Evolutionary conservation across 441 rosid genomes (phyloP), one percentile per base, ranked within the genome.

Genomic region (Flueggea neowawraea): DNA sequence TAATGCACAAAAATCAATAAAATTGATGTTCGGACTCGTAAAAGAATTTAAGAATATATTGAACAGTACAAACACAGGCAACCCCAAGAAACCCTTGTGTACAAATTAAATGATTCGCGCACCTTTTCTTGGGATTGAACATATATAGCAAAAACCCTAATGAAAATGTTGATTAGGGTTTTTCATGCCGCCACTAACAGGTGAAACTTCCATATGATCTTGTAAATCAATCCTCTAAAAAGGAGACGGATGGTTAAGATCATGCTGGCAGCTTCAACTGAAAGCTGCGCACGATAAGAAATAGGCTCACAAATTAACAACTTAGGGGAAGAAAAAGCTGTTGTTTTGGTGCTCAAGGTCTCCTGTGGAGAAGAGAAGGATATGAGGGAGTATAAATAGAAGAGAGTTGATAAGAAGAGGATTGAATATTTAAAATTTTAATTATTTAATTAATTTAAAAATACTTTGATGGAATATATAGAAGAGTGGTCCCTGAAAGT

Each of bases 221-320:
- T 22, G 2, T 22, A 22, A 71, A 76, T 76, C 82, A 64, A 69
- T 64, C 72, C 86, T 73, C 80, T 6, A 33, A 39, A 11, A 39
- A 53, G 59, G 66, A 75, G 72, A 16, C 71, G 32, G 1, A 22
- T 78, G 54, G 80, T 69, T 84, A 66, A 95, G 99, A 95, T 95
- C 99, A 95, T 89, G 99, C 99, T 95, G 98, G 99, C 99, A 95
- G 99, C 99, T 95, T 95, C 95, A 95, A 75, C 98, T 75, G 97
- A 75, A 82, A 81, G 59, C 71, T 78, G 78, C 70, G 81, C 95
- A 75, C 91, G 85, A 74, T 65, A 54, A 64, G 52, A 58, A 41
- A 43, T 6, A 43, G 45, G 12, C 12, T 6, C 45, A 43, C 12
- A 11, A 11, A 43, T 43, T 43, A n/a, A n/a, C n/a, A 43, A 43